Conservation (phyloP, 345 rosid species). For the Pelargonium nanum region DNA sequence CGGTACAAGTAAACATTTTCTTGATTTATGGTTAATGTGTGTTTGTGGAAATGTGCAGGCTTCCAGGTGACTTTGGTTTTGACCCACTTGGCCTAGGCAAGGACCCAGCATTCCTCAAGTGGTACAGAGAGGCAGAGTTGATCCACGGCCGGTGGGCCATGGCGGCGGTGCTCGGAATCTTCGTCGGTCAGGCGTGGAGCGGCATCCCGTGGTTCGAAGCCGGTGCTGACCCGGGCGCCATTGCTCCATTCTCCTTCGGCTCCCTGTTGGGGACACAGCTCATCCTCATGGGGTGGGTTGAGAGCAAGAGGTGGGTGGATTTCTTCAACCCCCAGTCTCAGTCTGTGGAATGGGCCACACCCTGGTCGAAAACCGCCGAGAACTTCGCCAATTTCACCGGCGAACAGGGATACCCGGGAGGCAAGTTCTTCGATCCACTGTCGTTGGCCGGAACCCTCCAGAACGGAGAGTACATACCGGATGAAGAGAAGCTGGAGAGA, state of each 20-base stretch:
- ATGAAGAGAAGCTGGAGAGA: slow-evolving; percentile 72
- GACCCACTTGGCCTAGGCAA: slow-evolving; percentile 96
- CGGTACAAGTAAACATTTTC: too few relatives aligned
- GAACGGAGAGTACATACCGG: slow-evolving; percentile 69
- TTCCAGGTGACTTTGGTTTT: slow-evolving; percentile 89
- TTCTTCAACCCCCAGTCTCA: slow-evolving; percentile 95
- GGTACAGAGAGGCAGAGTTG: slow-evolving; percentile 98
- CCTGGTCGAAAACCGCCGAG: slow-evolving; percentile 86
- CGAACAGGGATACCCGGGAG: slow-evolving; percentile 96
- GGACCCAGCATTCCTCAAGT: slow-evolving; percentile 91
- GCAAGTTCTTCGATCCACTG: slow-evolving; percentile 87
- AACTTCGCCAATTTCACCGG: slow-evolving; percentile 82
- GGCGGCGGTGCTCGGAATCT: slow-evolving; percentile 81
- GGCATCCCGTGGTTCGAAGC: slow-evolving; percentile 97
- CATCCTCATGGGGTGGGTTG: slow-evolving; percentile 98
- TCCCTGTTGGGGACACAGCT: slow-evolving; percentile 81
- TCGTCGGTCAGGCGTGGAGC: slow-evolving; percentile 93
- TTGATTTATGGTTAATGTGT: background rate
- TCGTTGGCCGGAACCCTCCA: slow-evolving; percentile 53
- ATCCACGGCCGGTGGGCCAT: slow-evolving; percentile 99
- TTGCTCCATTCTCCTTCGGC: slow-evolving; percentile 90
- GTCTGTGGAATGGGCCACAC: slow-evolving; percentile 94
- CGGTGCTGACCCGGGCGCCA: slow-evolving; percentile 77
- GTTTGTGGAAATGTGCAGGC: slow-evolving; percentile 28
- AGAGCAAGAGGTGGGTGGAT: slow-evolving; percentile 98